Percentiles rank a stretch among this genome's conserved stretches.
phyloP scores from a whole-genome alignment of 495 filamentous ascomycete genomes.

The Jackrogersella multiformis region DNA sequence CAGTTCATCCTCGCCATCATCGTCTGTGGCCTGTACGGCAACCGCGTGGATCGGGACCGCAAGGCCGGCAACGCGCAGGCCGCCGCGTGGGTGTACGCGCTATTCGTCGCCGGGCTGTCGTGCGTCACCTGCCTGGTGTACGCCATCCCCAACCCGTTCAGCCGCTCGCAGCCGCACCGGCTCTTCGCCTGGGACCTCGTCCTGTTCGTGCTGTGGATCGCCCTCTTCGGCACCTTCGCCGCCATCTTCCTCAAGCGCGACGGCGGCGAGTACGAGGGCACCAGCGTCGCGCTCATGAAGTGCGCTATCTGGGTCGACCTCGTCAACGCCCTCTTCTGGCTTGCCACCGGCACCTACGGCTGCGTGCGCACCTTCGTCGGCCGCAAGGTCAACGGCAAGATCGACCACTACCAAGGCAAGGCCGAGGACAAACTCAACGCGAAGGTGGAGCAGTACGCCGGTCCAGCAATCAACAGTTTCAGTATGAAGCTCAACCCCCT shows the following conservation, averaged over 20 bases:
- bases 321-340: conserved; percentile 70
- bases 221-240: conserved; percentile 75
- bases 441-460: conserved; percentile 32
- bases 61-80: conserved; percentile 32
- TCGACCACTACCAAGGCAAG: conserved; percentile 40
- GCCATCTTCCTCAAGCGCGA: conserved; percentile 70
- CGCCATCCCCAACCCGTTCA: conserved; percentile 46
- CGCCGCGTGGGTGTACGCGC: conserved; percentile 48
- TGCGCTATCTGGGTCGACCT: conserved; percentile 78
- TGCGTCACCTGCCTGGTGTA: conserved; percentile 46
- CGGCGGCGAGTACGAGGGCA: conserved; percentile 54
- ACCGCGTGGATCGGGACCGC: conserved; percentile 43
- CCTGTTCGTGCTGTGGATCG: conserved; percentile 67
- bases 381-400: conserved; percentile 46
- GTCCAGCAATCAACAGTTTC: conserved; percentile 27
- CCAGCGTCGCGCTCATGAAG: conserved; percentile 67
- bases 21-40: conserved; percentile 47
- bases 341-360: conserved; percentile 55
- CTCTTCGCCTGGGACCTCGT: conserved; percentile 48
- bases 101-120: conserved; percentile 44
- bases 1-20: conserved; percentile 50
- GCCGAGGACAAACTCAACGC: conserved; percentile 35
- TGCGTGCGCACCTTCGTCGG: conserved; percentile 47
- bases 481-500: conserved; percentile 34
- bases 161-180: conserved; percentile 37